These are phyloP conservation scores for Botrytis cinerea DNA, from an alignment of 2,329 filamentous ascomycete species.

Conservation along the genomic window DNA sequence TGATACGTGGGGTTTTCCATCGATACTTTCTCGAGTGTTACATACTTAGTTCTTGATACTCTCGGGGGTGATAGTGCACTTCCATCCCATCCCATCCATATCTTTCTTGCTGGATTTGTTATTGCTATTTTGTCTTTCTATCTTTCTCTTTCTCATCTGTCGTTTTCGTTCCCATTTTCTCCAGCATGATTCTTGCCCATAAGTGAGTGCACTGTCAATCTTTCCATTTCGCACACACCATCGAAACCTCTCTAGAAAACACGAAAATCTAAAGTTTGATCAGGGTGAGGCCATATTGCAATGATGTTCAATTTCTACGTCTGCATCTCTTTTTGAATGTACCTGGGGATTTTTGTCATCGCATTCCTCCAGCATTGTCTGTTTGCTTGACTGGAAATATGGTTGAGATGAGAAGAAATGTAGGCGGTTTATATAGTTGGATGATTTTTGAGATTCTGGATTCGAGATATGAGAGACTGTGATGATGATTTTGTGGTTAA, in stretches of 20 bases:
- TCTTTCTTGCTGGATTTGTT: accelerated
- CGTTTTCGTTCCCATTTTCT: neutral
- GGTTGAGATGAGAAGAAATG: neutral
- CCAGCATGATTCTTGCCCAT: neutral
- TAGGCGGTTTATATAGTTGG: neutral
- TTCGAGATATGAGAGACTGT: neutral
- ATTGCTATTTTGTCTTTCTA: neutral
- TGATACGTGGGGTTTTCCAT: neutral
- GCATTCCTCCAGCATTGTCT: no score
- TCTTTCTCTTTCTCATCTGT: neutral
- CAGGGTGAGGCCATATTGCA: accelerated
- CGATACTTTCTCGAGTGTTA: neutral
- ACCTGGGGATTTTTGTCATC: no score
- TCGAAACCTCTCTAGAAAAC: no score
- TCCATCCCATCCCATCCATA: neutral
- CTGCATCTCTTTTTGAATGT: no score
- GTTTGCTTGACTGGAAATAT: no score
- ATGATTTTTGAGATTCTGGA: neutral
- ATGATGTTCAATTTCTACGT: neutral
- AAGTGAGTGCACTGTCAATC: no score
- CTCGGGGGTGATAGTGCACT: neutral
- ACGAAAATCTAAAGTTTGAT: neutral
- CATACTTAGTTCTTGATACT: neutral
- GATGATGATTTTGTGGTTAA: neutral
- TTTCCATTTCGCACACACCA: neutral